Evolutionary conservation across 768 basidiomycete genomes (phyloP), one percentile per base, ranked within the genome.

Genomic region (Chiua virens): DNA sequence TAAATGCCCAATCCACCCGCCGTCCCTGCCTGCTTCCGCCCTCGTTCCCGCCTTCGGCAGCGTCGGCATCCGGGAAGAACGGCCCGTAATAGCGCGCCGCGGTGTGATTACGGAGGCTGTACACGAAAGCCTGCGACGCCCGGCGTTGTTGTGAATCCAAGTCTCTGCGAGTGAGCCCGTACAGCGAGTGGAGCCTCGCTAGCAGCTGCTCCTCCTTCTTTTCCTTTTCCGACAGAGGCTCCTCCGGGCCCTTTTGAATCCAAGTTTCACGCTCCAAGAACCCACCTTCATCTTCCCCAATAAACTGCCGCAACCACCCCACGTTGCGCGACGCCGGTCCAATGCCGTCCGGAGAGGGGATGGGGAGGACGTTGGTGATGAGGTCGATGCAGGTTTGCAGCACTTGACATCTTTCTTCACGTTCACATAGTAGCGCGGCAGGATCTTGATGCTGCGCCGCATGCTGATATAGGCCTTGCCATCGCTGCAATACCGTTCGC

Each of bases 81-180:
- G 86, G 87, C 2, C 86, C 87, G 53, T 76, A 88, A 4, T 64
- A 64, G 50, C 76, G 81, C 9, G 72, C 72, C 25, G 66, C 60
- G 2, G 65, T 65, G 65, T 87, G 86, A 32, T 85, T 75, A 4
- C 79, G 74, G 62, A 86, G 73, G 52, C 79, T 75, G 56, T 90
- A 90, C 17, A 88, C 81, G 52, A 66, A 82, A 2, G 77, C 78
- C 36, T 81, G 76, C 9, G 80, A 77, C 7, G 65, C 63, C 8
- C 73, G 71, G 8, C 75, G 71, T 17, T 58, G 61, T 36, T 50
- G 50, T 5, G 42, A 56, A 36, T 49, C 62, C n/a, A 66, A 46
- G 52, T 87, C 85, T 8, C 45, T 50, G 7, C 58, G 59, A 1
- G 83, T 83, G 21, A 85, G 56, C 5, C 86, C 86, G 57, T 74